Evolutionary conservation across 192 early-diverging fungal genomes (phyloP), one percentile per base, ranked within the genome.

Genomic region (Chytriomyces sp.): DNA sequence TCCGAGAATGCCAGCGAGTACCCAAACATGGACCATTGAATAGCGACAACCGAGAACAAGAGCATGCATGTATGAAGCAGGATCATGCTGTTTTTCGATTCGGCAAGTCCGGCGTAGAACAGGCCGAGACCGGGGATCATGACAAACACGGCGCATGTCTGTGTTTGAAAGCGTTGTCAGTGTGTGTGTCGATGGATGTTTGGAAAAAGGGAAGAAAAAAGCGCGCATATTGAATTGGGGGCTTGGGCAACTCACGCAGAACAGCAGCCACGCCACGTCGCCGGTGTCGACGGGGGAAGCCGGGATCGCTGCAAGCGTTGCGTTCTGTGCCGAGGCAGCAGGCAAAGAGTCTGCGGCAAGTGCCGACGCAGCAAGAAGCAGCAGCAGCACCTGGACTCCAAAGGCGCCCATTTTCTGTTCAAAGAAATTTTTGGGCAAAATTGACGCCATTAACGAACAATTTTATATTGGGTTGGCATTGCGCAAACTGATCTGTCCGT

Each of bases 81-180:
- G 9, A 93, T 93, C 11, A 99, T 88, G 0, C 95, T 92, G 86
- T 97, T 96, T 84, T 99, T 99, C 77, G 88, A 88, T 35, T 95
- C 86, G 11, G 94, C 91, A 92, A 97, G 92, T 48, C 97, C 97
- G 63, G 94, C 94, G 87, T 99, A 99, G 72, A 97, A 95, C 84
- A 95, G 92, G 7, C 96, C 97, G 48, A 99, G 89, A 60, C 94
- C 97, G 1, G 97, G 95, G 28, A 91, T 90, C 96, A 99, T 99
- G 74, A 98, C 85, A 82, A 95, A 95, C 49, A 98, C 95, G 50
- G 97, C 80, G 0, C 91, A 92, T 5, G 94, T 85, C 20, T 69
- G 44, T 47, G 3, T 26, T 64, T 11, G 8, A 3, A 13, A 35
- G 28, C 18, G 63, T 2, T 20, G 20, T 13, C 2, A 1, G 20